Conservation (phyloP, 192 early-diverging fungal genomes). For the Coemansia sp. region DNA sequence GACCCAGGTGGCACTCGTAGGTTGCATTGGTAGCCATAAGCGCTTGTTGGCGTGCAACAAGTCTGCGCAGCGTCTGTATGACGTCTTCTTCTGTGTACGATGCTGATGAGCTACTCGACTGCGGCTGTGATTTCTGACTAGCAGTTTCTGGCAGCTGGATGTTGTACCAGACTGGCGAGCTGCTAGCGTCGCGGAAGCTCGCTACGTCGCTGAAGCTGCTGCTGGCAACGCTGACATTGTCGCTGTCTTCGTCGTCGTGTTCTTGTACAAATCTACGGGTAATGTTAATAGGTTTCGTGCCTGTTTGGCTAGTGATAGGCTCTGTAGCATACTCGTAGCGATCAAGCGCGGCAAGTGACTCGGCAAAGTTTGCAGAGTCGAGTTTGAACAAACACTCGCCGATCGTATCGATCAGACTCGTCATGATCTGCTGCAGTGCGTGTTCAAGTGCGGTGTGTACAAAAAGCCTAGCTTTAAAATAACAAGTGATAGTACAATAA, state of each 20-base stretch:
- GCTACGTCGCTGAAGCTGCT: constrained; percentile 38
- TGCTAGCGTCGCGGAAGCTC: constrained; percentile 45
- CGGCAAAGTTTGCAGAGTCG: constrained; percentile 31
- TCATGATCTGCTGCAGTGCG: constrained; percentile 11
- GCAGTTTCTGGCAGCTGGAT: background rate
- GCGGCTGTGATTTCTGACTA: background rate
- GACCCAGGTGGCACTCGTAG: constrained; percentile 34
- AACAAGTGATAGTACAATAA: too few species aligned
- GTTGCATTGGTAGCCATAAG: constrained; percentile 21
- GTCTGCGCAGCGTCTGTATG: constrained; percentile 23
- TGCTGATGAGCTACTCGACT: background rate
- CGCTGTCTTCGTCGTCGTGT: constrained; percentile 1
- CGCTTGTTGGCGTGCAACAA: constrained; percentile 37
- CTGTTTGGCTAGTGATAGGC: background rate
- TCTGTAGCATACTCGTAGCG: constrained; percentile 1
- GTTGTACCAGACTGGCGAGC: constrained; percentile 38
- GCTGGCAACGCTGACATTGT: constrained; percentile 22
- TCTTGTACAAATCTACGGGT: background rate
- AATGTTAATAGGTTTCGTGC: constrained; percentile 1
- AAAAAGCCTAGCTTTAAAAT: too few species aligned
- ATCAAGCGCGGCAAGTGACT: constrained; percentile 29
- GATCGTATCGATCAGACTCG: constrained; percentile 18
- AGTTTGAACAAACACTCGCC: constrained; percentile 40
- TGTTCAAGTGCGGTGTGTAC: background rate
- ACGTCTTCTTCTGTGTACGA: constrained; percentile 22